Conservation (phyloP, 1,284 basidiomycete species). For the Inonotus obliquus region DNA sequence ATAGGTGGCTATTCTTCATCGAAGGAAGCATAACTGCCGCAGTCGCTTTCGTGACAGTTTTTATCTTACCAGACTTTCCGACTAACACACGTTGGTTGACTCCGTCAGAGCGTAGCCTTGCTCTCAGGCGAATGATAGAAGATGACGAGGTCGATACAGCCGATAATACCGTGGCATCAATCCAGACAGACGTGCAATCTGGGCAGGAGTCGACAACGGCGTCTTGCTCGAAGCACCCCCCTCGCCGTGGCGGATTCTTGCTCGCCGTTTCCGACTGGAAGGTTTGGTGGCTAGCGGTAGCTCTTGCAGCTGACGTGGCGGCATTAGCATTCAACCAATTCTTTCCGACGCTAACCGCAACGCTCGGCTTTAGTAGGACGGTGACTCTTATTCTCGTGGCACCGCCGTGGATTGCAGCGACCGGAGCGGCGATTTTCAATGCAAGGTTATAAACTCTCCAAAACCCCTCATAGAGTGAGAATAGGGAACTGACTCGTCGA, state of each 20-base stretch:
- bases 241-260: slow-evolving; percentile 25
- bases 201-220: slow-evolving; percentile 20
- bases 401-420: slow-evolving; percentile 21
- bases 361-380: slow-evolving; percentile 24
- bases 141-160: slow-evolving; percentile 33
- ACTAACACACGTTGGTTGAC: slow-evolving; percentile 23
- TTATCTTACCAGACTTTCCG: slow-evolving; percentile 40
- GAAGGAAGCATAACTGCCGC: slow-evolving; percentile 5
- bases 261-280: slow-evolving; percentile 38
- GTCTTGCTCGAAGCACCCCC: slow-evolving; percentile 28
- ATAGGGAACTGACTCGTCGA: neutral
- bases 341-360: slow-evolving; percentile 28
- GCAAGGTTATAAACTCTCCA: neutral
- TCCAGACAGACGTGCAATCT: neutral
- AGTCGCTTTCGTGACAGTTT: slow-evolving; percentile 20
- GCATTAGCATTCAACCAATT: slow-evolving; percentile 29
- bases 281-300: slow-evolving; percentile 31
- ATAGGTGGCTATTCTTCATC: slow-evolving; percentile 20
- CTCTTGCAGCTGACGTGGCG: slow-evolving; percentile 22
- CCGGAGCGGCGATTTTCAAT: slow-evolving; percentile 14
- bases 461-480: too few relatives aligned
- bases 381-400: slow-evolving; percentile 24
- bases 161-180: slow-evolving; percentile 14
- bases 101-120: slow-evolving; percentile 34
- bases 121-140: slow-evolving; percentile 38